phyloP scores from a whole-genome alignment of 495 filamentous ascomycete genomes.

The Hypoxylon rickii region DNA sequence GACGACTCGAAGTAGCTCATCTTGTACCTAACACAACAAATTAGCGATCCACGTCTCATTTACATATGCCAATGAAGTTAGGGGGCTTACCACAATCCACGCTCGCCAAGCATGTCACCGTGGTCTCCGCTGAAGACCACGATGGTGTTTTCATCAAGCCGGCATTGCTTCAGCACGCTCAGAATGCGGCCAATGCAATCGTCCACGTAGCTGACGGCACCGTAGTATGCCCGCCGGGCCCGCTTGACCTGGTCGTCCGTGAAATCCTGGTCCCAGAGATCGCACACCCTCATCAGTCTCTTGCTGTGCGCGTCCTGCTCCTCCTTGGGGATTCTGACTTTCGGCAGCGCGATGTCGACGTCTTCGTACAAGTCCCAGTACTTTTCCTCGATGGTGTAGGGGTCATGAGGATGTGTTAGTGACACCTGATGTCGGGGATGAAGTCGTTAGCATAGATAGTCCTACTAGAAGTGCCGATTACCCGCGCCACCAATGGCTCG shows the following conservation, averaged over 20 bases:
- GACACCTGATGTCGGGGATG: conserved; percentile 61
- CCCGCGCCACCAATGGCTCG: not conserved
- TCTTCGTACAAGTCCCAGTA: conserved; percentile 88
- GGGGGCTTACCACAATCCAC: conserved; percentile 68
- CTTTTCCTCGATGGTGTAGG: conserved; percentile 85
- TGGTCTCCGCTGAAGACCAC: conserved; percentile 88
- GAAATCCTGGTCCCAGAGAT: conserved; percentile 76
- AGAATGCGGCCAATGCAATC: conserved; percentile 82
- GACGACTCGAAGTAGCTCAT: conserved; percentile 90
- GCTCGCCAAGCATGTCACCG: conserved; percentile 90
- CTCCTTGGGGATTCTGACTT: conserved; percentile 71
- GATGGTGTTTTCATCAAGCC: conserved; percentile 79
- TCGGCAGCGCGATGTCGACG: conserved; percentile 81
- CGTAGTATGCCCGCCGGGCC: conserved; percentile 84
- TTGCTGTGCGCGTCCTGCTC: conserved; percentile 82
- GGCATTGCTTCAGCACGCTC: conserved; percentile 70
- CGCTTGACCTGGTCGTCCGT: conserved; percentile 78
- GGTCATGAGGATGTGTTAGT: conserved; percentile 89
- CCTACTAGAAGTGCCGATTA: not conserved
- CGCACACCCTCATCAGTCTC: conserved; percentile 79
- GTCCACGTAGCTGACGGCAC: conserved; percentile 86
- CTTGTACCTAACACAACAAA: conserved; percentile 66
- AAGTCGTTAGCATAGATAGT: conserved; percentile 4
- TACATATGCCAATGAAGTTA: not conserved
- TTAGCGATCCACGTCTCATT: conserved; percentile 2